Percentiles rank a stretch among this genome's conserved stretches.
Evolutionary conservation across 345 rosid species (phyloP).

Genomic region (Pugionium cornutum): DNA sequence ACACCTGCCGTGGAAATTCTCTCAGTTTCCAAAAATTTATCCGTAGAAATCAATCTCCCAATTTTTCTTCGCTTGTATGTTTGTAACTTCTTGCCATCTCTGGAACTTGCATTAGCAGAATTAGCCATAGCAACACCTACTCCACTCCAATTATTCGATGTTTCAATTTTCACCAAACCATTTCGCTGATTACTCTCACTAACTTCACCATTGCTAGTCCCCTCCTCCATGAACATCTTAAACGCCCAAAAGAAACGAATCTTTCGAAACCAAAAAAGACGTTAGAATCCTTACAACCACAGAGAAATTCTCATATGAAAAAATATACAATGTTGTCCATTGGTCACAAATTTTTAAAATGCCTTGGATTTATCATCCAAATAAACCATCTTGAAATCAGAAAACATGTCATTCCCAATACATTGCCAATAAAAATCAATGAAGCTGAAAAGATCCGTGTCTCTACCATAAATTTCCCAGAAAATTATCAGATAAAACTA

Average conservation of each 20-base stretch:
- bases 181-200: constrained; percentile 32
- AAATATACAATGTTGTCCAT: neutral
- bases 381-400: constrained; percentile 5
- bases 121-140: constrained; percentile 37
- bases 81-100: constrained; percentile 45
- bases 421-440: constrained; percentile 14
- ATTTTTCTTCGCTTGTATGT: constrained; percentile 79
- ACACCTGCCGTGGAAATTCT: constrained; percentile 44
- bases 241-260: constrained; percentile 27
- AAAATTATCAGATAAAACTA: neutral
- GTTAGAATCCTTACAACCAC: constrained; percentile 22
- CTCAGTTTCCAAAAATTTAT: constrained; percentile 42
- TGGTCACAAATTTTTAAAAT: neutral
- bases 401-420: constrained; percentile 1
- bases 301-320: neutral
- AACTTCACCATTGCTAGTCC: constrained; percentile 45
- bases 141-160: constrained; percentile 43
- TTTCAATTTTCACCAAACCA: constrained; percentile 42
- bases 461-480: neutral
- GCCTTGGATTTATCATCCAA: constrained; percentile 13
- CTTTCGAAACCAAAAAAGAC: constrained; percentile 5
- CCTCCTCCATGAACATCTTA: constrained; percentile 54
- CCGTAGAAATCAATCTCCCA: constrained; percentile 43
- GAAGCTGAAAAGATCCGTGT: constrained; percentile 7
- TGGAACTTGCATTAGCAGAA: constrained; percentile 47